Conservation (phyloP, 371 early-diverging fungal genomes). For the Lichtheimia ramosa region DNA sequence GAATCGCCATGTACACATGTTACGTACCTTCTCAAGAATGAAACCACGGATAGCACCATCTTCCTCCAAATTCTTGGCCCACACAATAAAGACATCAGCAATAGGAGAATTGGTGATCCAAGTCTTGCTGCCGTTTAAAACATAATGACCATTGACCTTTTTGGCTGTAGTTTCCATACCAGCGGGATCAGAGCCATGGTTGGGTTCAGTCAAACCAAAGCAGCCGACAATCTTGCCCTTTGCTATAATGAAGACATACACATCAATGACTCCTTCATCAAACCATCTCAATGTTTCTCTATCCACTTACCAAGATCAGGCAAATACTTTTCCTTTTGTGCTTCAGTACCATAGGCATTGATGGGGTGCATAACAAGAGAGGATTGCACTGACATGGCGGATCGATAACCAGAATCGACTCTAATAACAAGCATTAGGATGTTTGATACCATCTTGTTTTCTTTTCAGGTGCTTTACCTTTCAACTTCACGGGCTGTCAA, state of each 20-base stretch:
- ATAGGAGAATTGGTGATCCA: conserved; percentile 99
- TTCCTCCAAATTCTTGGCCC: conserved; percentile 90
- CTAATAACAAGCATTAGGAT: conserved; percentile 28
- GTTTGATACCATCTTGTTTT: neutral
- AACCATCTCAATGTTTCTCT: neutral
- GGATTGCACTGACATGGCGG: conserved; percentile 98
- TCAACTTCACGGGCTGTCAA: conserved; percentile 96
- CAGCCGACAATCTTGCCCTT: conserved; percentile 88
- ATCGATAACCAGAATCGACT: conserved; percentile 95
- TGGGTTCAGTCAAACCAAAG: conserved; percentile 97
- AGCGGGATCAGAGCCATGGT: conserved; percentile 96
- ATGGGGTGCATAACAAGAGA: conserved; percentile 98
- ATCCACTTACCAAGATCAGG: conserved; percentile 74
- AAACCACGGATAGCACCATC: conserved; percentile 93
- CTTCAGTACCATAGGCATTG: conserved; percentile 90
- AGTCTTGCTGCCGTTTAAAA: conserved; percentile 91
- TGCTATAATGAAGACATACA: conserved; percentile 56
- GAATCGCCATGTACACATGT: neutral
- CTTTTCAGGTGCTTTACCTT: conserved; percentile 52
- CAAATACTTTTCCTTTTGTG: conserved; percentile 89
- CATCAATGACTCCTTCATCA: neutral
- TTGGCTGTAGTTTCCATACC: conserved; percentile 92
- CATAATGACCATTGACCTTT: conserved; percentile 75
- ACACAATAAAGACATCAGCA: conserved; percentile 97
- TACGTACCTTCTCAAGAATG: conserved; percentile 80